These are phyloP conservation scores for Colletotrichum liaoningense DNA, from an alignment of 2,329 filamentous ascomycete species.

Conservation along the genomic window DNA sequence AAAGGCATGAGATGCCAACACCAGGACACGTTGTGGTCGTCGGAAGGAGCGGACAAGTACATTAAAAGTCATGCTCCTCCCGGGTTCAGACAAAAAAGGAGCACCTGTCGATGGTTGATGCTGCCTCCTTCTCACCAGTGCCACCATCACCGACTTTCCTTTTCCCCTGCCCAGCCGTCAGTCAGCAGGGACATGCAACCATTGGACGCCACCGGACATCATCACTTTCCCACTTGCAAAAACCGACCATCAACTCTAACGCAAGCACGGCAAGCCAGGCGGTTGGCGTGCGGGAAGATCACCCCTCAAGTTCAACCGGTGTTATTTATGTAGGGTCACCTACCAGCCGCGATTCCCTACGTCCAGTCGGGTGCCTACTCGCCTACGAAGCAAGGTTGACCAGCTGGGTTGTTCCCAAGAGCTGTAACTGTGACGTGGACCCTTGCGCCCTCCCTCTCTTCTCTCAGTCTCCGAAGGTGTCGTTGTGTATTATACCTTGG, in stretches of 20 bases:
- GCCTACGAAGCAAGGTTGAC: background rate
- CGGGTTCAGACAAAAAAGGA: background rate
- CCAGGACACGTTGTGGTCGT: background rate
- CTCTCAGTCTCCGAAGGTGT: background rate
- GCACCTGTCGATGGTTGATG: conserved; percentile 16
- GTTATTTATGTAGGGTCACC: conserved; percentile 11
- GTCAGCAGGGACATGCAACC: conserved; percentile 15
- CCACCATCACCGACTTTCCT: background rate
- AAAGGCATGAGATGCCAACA: background rate
- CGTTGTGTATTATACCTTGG: background rate
- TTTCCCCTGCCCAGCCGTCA: background rate
- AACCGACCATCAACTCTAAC: conserved; percentile 3
- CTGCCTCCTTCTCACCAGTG: background rate
- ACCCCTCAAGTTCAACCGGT: conserved; percentile 25
- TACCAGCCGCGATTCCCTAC: conserved; percentile 10
- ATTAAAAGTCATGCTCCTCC: conserved; percentile 6
- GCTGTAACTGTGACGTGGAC: conserved; percentile 32
- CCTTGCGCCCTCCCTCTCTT: background rate
- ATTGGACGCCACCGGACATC: conserved; percentile 11
- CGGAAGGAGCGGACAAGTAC: conserved; percentile 1
- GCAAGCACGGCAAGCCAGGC: background rate
- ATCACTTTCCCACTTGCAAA: conserved; percentile 10
- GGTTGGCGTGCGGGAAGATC: conserved; percentile 17
- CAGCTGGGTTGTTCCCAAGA: conserved; percentile 21
- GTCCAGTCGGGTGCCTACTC: too few relatives aligned